These are phyloP conservation scores for Fraxinus latifolia DNA, from an alignment of 305 asterid species.

Conservation along the genomic window DNA sequence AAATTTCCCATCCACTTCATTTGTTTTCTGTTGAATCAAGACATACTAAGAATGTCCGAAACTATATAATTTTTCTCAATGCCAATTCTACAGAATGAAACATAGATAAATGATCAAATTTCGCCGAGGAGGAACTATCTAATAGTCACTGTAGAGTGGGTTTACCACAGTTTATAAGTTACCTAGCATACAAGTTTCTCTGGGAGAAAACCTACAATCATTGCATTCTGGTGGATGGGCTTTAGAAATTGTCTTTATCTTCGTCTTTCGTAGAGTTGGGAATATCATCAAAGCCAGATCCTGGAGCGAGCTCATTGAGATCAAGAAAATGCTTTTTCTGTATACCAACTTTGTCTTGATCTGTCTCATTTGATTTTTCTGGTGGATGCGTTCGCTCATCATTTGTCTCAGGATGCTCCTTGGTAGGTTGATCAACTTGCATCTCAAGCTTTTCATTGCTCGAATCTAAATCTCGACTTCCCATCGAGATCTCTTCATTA, in stretches of 20 bases:
- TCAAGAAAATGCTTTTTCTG: conserved; percentile 76
- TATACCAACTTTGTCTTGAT: conserved; percentile 45
- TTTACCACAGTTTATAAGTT: conserved; percentile 25
- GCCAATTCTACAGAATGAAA: conserved; percentile 25
- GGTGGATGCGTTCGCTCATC: conserved; percentile 34
- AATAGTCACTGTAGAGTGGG: conserved; percentile 35
- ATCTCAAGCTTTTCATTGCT: conserved; percentile 35
- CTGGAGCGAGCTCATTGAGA: conserved; percentile 94
- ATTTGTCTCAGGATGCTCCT: conserved; percentile 37
- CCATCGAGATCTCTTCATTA: conserved; percentile 43
- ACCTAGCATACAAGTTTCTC: conserved; percentile 44
- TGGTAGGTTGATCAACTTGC: conserved; percentile 32
- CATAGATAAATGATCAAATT: neutral
- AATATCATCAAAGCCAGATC: conserved; percentile 80
- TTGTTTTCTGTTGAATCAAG: conserved; percentile 30
- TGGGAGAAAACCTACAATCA: conserved; percentile 23
- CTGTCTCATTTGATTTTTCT: conserved; percentile 37
- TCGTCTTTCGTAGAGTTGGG: conserved; percentile 57
- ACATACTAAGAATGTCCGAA: conserved; percentile 44
- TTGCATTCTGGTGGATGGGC: conserved; percentile 14
- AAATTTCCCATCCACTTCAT: conserved; percentile 35
- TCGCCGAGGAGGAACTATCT: conserved; percentile 41
- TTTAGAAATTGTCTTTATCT: conserved; percentile 43
- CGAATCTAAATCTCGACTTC: conserved; percentile 55
- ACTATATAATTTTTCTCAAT: conserved; percentile 47